A percentile compares a stretch with the other conserved stretches of the same genome.
phyloP scores from a whole-genome alignment of 2,329 filamentous ascomycete species.

The Phialocephala sp. region DNA sequence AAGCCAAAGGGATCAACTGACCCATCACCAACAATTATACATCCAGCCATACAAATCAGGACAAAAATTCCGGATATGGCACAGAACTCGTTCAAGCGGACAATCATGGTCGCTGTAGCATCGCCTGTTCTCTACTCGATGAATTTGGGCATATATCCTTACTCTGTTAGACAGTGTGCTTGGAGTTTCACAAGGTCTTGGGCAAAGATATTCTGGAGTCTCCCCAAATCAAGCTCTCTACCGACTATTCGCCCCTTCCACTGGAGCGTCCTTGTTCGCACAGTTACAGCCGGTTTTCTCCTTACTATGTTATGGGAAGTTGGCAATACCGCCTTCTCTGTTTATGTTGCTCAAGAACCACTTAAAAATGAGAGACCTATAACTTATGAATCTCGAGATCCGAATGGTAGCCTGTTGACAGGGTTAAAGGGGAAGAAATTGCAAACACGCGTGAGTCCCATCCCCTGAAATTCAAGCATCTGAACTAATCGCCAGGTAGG shows the following conservation, averaged over 20 bases:
- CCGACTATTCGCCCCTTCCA: conserved; percentile 63
- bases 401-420: conserved; percentile 86
- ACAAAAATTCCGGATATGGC: conserved; percentile 43
- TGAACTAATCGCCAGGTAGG: conserved; percentile 49
- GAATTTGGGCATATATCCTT: conserved; percentile 64
- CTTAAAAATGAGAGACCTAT: conserved; percentile 85
- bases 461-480: neutral
- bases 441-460: conserved; percentile 65
- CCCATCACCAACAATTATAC: conserved; percentile 44
- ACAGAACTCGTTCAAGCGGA: conserved; percentile 40
- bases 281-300: conserved; percentile 66
- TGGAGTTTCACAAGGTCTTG: conserved; percentile 76
- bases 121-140: conserved; percentile 46
- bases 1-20: conserved; percentile 41
- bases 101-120: conserved; percentile 49
- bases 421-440: conserved; percentile 85
- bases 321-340: conserved; percentile 77
- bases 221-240: conserved; percentile 73
- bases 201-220: conserved; percentile 74
- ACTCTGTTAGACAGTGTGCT: conserved; percentile 64
- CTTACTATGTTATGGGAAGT: conserved; percentile 77
- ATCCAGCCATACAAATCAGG: conserved; percentile 47
- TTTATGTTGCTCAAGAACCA: conserved; percentile 81
- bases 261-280: conserved; percentile 60
- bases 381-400: conserved; percentile 84